These are phyloP conservation scores for Pascua guehoae DNA, from an alignment of 1,284 basidiomycete species.

Conservation along the genomic window DNA sequence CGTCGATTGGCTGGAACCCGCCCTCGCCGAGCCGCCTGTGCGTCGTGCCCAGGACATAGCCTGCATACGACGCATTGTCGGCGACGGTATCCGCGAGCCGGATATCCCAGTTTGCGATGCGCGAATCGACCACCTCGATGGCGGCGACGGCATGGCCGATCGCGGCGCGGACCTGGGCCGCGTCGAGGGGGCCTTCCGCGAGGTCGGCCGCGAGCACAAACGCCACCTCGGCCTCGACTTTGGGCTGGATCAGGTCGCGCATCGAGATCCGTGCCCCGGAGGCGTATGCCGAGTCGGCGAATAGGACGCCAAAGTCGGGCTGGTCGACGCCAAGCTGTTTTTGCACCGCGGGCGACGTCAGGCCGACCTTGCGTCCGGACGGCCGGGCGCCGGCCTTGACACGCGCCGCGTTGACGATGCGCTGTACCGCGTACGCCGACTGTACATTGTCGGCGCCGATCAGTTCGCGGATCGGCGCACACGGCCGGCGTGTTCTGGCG, in stretches of 20 bases:
- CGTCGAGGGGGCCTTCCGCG: neutral
- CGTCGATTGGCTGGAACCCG: neutral
- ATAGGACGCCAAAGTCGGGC: neutral
- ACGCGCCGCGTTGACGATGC: neutral
- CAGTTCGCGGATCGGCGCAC: conserved; percentile 1
- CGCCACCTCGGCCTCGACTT: conserved; percentile 2
- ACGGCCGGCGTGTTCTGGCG: neutral
- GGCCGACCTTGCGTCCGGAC: conserved; percentile 1
- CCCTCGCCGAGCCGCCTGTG: neutral
- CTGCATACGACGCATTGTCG: neutral
- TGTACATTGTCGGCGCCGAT: neutral
- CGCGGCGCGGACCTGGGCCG: neutral
- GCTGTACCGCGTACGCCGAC: conserved; percentile 1
- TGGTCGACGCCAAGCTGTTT: neutral
- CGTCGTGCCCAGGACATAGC: neutral
- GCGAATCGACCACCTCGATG: neutral
- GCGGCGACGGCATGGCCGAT: neutral
- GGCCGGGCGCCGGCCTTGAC: too few relatives aligned
- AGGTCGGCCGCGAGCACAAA: neutral
- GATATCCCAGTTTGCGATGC: conserved; percentile 2
- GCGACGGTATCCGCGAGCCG: conserved; percentile 1
- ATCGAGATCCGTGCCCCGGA: neutral
- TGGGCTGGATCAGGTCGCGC: neutral
- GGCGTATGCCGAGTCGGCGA: neutral
- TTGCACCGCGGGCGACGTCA: neutral